A percentile compares a stretch with the other conserved stretches of the same genome.
Conservation (phyloP, 2,329 filamentous ascomycete genomes). For the Parastagonospora nodorum region DNA sequence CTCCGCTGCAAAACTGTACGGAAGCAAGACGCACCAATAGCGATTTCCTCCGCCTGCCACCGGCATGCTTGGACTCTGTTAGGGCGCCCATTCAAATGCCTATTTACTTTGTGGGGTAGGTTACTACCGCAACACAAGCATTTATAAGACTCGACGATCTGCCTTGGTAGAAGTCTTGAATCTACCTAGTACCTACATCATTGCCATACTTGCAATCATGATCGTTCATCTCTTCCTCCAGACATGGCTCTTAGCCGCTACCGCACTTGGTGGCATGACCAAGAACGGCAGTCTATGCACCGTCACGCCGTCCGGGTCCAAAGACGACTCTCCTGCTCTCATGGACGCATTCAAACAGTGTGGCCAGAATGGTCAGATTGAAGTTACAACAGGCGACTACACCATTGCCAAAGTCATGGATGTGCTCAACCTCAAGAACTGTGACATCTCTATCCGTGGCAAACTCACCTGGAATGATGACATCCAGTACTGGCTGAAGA, state of each 20-base stretch:
- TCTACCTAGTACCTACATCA: neutral
- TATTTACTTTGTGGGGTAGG: neutral
- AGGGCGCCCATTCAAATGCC: neutral
- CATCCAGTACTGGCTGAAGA: constrained; percentile 31
- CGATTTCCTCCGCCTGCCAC: neutral
- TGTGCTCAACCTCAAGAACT: constrained; percentile 28
- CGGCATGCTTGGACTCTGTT: neutral
- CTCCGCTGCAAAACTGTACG: neutral
- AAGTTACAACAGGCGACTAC: constrained; percentile 28
- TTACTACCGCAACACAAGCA: constrained; percentile 12
- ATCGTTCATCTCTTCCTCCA: constrained; percentile 6
- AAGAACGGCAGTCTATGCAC: constrained; percentile 30
- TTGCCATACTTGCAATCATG: constrained; percentile 10
- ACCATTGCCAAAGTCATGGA: constrained; percentile 38
- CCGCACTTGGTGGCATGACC: constrained; percentile 25
- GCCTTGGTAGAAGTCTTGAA: neutral
- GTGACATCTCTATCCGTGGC: constrained; percentile 32
- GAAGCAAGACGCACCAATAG: constrained; percentile 7
- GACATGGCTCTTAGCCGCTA: constrained; percentile 9
- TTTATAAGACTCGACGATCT: constrained; percentile 13
- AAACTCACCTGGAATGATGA: constrained; percentile 34
- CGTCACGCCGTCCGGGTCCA: constrained; percentile 25
- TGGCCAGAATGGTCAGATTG: constrained; percentile 32
- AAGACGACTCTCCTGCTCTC: constrained; percentile 28
- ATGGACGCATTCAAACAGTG: constrained; percentile 38